A percentile compares a stretch with the other conserved stretches of the same genome.
These are phyloP conservation scores for Exserohilum rostratum DNA, from an alignment of 2,329 filamentous ascomycete species.

Conservation along the genomic window DNA sequence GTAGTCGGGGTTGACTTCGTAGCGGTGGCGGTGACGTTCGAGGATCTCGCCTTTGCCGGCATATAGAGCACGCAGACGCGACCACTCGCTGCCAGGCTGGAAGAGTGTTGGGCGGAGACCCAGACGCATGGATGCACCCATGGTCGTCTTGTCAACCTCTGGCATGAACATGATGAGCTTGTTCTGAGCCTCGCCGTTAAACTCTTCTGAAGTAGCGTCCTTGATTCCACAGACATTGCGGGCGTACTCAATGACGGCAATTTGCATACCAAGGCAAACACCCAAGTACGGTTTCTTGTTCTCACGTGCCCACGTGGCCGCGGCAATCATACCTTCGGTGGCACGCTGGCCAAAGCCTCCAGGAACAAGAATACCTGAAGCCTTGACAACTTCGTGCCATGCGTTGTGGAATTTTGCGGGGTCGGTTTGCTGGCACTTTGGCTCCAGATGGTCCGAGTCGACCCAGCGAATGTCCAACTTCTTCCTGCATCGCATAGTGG, in stretches of 20 bases:
- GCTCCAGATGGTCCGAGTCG: conserved; percentile 83
- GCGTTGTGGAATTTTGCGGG: conserved; percentile 82
- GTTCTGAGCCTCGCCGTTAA: conserved; percentile 65
- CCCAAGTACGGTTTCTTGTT: conserved; percentile 83
- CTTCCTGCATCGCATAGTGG: conserved; percentile 81
- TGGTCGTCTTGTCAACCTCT: conserved; percentile 75
- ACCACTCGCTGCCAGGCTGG: conserved; percentile 78
- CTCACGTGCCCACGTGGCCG: conserved; percentile 84
- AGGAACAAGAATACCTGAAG: conserved; percentile 70
- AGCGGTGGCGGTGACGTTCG: conserved; percentile 86
- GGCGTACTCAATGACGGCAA: conserved; percentile 88
- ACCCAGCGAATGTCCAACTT: conserved; percentile 84
- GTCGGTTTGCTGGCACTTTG: conserved; percentile 63
- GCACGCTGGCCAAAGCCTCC: conserved; percentile 84
- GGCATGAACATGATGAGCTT: conserved; percentile 91
- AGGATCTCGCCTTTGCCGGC: conserved; percentile 56
- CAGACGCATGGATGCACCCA: conserved; percentile 87
- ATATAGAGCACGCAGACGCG: conserved; percentile 76
- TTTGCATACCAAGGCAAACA: conserved; percentile 90
- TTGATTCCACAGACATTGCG: conserved; percentile 73
- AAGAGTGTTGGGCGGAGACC: conserved; percentile 77
- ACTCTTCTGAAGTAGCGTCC: conserved; percentile 62
- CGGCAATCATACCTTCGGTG: conserved; percentile 87
- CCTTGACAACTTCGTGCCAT: conserved; percentile 79
- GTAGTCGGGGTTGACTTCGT: conserved; percentile 85